Base-by-base conservation (phyloP, 345 rosid species). In the Chamaenerion angustifolium region DNA sequence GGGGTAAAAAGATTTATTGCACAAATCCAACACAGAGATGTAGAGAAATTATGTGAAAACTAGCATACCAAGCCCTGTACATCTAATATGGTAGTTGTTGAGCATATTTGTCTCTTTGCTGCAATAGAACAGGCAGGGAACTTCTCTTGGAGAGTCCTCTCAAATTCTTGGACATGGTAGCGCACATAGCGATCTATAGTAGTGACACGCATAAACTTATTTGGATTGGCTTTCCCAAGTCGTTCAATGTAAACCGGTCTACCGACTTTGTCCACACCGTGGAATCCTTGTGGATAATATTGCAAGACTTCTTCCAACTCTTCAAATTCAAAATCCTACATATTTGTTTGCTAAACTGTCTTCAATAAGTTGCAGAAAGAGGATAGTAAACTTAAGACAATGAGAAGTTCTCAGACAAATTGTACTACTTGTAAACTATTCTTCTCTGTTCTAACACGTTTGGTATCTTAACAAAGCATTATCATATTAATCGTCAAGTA, bases 81-180 rank as follows among this genome's bases (percentile, higher is more conserved):
- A 72, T 92, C 98, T 64, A 92, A 62, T 68, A 92, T 71, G 14
- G 96, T 87, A 51, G 98, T 87, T 0, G 95, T 78, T 17, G 96
- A 75, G 60, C 78, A 71, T 51, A 92, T 82, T 60, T 70, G 68
- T 49, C 73, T 81, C 73, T 78, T 92, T 52, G 96, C 77, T 14
- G 98, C 89, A 61, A 92, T 67, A 1, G 98, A 83, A 63, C 98
- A 92, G 40, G 95, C 93, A 49, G 95, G 93, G 63, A 86, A 87
- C 61, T 87, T 92, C 72, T 87, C 98, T 11, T 47, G 64, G 40
- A 87, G 64, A 43, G 96, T 82, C 76, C 61, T 80, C 83, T 92
- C 98, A 71, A 92, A 87, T 77, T 87, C 96, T 63, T 82, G 95
- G 41, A 92, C 96, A 65, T 87, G 98, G 76, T 92, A 82, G 74